Conservation (phyloP, 306 rosid species). For the Rosa rugosa region DNA sequence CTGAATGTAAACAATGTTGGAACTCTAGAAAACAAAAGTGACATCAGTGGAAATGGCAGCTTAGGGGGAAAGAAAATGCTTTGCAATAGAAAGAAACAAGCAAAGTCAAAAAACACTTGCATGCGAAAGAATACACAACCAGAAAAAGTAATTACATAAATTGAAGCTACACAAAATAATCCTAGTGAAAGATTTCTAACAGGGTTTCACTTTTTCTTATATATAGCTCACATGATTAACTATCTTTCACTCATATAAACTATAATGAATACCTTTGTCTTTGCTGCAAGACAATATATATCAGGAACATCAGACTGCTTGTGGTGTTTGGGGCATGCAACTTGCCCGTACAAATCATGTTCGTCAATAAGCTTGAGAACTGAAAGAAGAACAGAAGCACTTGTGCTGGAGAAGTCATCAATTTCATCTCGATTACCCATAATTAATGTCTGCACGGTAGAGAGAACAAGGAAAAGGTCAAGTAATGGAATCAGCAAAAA, state of each 20-base stretch:
- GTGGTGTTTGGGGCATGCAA: constrained; percentile 98
- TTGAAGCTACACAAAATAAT: background rate
- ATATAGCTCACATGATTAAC: background rate
- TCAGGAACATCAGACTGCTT: constrained; percentile 94
- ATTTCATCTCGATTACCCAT: constrained; percentile 99
- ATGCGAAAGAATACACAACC: background rate
- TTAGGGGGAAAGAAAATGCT: background rate
- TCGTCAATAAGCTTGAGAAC: constrained; percentile 95
- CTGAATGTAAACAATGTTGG: background rate
- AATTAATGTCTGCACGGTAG: constrained; percentile 72
- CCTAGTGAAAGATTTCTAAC: background rate
- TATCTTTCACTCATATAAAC: constrained; percentile 9
- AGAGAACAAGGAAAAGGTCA: constrained; percentile 20
- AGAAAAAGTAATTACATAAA: background rate
- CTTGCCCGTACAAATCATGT: constrained; percentile 95
- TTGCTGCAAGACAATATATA: constrained; percentile 95
- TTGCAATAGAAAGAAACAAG: background rate
- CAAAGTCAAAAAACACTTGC: background rate
- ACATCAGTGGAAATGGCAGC: background rate
- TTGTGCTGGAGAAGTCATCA: constrained; percentile 98
- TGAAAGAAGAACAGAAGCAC: constrained; percentile 83
- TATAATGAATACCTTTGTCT: constrained; percentile 72
- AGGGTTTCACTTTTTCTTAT: background rate
- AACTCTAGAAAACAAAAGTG: background rate
- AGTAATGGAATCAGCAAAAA: constrained; percentile 8